phyloP scores from a whole-genome alignment of 345 rosid genomes.

The Cochlearia excelsa region DNA sequence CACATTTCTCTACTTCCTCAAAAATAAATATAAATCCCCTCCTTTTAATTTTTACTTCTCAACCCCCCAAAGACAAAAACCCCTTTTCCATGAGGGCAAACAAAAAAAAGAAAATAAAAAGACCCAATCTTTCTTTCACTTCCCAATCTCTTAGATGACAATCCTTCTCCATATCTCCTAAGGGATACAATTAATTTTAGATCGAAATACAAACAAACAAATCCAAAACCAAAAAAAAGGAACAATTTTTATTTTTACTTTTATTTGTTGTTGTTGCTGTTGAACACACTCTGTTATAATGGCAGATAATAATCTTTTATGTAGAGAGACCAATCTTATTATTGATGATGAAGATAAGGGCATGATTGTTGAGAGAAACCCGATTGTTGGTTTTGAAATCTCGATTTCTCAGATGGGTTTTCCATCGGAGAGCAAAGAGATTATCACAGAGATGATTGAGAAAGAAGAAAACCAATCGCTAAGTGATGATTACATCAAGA shows the following conservation, averaged over 20 bases:
- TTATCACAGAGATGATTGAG: slow-evolving; percentile 53
- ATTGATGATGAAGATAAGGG: slow-evolving; percentile 25
- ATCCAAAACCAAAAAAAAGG: neutral
- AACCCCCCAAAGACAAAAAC: slow-evolving; percentile 27
- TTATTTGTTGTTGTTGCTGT: too few relatives aligned
- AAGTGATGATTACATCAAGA: slow-evolving; percentile 48
- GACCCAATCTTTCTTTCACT: slow-evolving; percentile 33
- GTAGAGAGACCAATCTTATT: slow-evolving; percentile 41
- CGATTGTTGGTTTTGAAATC: slow-evolving; percentile 25
- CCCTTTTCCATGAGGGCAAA: slow-evolving; percentile 26
- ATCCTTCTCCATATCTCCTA: slow-evolving; percentile 27
- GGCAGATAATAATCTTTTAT: slow-evolving; percentile 55
- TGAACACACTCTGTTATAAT: slow-evolving; percentile 32
- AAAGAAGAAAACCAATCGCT: slow-evolving; percentile 58
- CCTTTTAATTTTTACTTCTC: slow-evolving; percentile 12
- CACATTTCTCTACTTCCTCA: slow-evolving; percentile 29
- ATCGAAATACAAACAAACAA: slow-evolving; percentile 1
- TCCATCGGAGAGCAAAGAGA: slow-evolving; percentile 50
- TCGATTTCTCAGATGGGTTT: slow-evolving; percentile 41
- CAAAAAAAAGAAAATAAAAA: slow-evolving; percentile 28
- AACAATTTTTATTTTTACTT: neutral
- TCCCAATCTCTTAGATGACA: slow-evolving; percentile 40
- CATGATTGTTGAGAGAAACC: slow-evolving; percentile 36
- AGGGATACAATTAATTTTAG: neutral
- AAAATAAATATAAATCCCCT: slow-evolving; percentile 32